Evolutionary conservation across 1,139 yeast species (phyloP).

Genomic region (Candida mesenterica): DNA sequence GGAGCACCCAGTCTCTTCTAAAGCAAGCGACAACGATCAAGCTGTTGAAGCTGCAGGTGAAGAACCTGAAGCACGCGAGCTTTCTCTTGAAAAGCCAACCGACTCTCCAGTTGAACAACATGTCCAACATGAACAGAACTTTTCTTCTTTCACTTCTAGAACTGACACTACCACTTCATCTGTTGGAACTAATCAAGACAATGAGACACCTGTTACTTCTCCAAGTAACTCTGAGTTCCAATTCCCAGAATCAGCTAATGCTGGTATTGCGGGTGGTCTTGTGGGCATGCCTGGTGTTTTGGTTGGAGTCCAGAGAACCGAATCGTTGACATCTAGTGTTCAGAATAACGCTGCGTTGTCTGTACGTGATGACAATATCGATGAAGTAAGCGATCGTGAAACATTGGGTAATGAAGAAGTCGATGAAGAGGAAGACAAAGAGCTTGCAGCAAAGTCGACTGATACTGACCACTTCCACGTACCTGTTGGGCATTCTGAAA

Average conservation of each 20-base stretch:
- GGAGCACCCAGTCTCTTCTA: too few relatives aligned
- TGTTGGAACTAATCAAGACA: slow-evolving; percentile 33
- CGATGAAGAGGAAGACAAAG: slow-evolving; percentile 13
- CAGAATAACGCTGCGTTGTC: slow-evolving; percentile 90
- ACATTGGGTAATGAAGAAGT: slow-evolving; percentile 41
- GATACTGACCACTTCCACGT: slow-evolving; percentile 17
- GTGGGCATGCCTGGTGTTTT: slow-evolving; percentile 50
- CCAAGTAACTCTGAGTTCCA: slow-evolving; percentile 55
- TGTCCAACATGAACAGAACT: slow-evolving; percentile 20
- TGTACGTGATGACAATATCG: slow-evolving; percentile 70
- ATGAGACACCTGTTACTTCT: slow-evolving; percentile 57
- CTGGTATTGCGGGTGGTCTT: slow-evolving; percentile 41
- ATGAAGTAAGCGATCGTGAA: slow-evolving; percentile 60
- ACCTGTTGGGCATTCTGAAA: slow-evolving; percentile 13
- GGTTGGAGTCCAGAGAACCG: slow-evolving; percentile 56
- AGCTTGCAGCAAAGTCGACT: slow-evolving; percentile 18
- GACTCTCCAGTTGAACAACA: slow-evolving; percentile 6
- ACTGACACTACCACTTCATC: slow-evolving; percentile 33
- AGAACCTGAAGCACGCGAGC: too few relatives aligned
- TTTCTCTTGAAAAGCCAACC: background rate
- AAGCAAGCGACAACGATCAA: too few relatives aligned
- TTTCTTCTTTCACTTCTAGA: slow-evolving; percentile 10
- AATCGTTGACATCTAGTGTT: slow-evolving; percentile 84
- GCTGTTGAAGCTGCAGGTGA: too few relatives aligned
- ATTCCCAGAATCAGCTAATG: slow-evolving; percentile 45